Base-by-base conservation (phyloP, 192 early-diverging fungal genomes). In the Paraglomus brasilianum region DNA sequence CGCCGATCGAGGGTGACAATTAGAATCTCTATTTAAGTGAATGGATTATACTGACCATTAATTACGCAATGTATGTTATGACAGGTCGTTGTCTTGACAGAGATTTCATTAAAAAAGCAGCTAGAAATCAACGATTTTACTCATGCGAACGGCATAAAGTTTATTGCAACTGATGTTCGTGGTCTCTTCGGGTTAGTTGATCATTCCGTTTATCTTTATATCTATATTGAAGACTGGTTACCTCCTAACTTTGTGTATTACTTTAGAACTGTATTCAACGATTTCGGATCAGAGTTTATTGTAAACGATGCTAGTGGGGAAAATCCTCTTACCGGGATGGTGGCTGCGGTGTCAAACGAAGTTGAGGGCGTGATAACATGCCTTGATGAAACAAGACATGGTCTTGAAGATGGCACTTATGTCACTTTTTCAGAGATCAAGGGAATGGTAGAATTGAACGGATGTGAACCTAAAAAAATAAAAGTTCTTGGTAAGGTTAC, bases 101-200 rank as follows among this genome's bases (percentile, higher is more conserved):
- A 96, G 45, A 79, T 86, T 7, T 72, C 93, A 45, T 80, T 93
- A 55, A 69, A 82, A 44, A 77, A 89, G 73, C 89, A 93, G 78
- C 78, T 96, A 39, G 87, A 89, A 70, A 83, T 97, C 71, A 92
- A 92, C 83, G 88, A 89, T 21, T 85, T 84, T 51, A 88, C 92
- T 21, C 91, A 87, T 70, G 76, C 80, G 51, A 75, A 86, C 64
- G 79, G 78, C 40, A 88, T 91, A 44, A 84, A 90, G 68, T 98
- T 94, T 72, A 94, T 97, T 61, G 87, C 92, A 0, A 88, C 94
- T 7, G 91, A 95, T 74, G 85, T 82, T 8, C 82, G 91, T 36
- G 96, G 96, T 64, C 85, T 98, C 55, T 97, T 97, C 83, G 95
- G 92, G 80, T n/a, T n/a, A n/a, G n/a, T n/a, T n/a, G n/a, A n/a